Evolutionary conservation across 2,329 filamentous ascomycete species (phyloP), one percentile per base, ranked within the genome.

Genomic region (Diaporthe sp.): DNA sequence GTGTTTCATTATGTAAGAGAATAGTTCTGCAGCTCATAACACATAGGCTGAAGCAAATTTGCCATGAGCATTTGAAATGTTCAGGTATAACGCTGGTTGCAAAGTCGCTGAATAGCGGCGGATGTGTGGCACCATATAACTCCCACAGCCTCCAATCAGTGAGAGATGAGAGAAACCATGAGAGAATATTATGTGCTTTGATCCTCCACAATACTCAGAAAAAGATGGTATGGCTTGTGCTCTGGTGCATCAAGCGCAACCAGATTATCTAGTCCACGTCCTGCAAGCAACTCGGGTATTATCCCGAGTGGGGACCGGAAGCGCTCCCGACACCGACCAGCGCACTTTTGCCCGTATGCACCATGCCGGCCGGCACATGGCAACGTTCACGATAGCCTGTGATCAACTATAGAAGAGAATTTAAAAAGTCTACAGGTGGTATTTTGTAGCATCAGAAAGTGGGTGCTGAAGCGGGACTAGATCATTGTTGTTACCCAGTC

Each of bases 301-400:
- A 22, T 60, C 22, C 55, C 55, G 55, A 60, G 55, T 25, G 55
- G 55, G 35, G 55, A 60, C 33, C 55, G 55, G 55, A 40, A 35
- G 35, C 35, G 12, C 55, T 60, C 33, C 55, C 55, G 55, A 60
- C 3, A 17, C 30, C 33, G 35, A 25, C 15, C 33, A 30, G 10
- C 10, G 12, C 33, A 17, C 33, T 19, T 19, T 57, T 57, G 10
- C 54, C 54, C 30, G 54, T n/a, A 57, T 40, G 55, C 17, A n/a
- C 54, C 15, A 33, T 33, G 54, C 30, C 17, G 55, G 55, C 33
- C 19, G 19, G 55, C 13, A 60, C 33, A 40, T n/a, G 4, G 22
- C 13, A n/a, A 60, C 2, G 55, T 12, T 35, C 12, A 12, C 17
- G 3, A 19, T 4, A 12, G 17, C 19, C 30, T 10, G 9, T 38